These are phyloP conservation scores for Backusella parvicylindrica DNA, from an alignment of 192 early-diverging fungal genomes.

Conservation along the genomic window DNA sequence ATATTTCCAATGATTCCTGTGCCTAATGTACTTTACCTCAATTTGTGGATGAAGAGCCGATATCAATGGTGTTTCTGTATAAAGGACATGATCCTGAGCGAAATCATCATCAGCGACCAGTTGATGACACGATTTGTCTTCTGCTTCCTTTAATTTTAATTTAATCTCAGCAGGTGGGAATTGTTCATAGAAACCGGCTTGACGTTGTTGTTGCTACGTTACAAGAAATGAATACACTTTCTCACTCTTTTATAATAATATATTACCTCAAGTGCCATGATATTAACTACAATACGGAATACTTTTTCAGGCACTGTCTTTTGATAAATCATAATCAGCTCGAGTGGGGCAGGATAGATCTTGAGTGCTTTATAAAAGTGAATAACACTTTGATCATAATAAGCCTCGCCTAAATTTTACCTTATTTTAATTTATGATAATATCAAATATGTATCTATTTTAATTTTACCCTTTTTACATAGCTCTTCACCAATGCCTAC, in stretches of 20 bases:
- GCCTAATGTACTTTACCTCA: no score
- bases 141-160: conserved; percentile 61
- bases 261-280: conserved; percentile 81
- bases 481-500: conserved; percentile 83
- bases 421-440: not conserved
- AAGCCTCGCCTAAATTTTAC: conserved; percentile 39
- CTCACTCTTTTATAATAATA: not conserved
- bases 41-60: conserved; percentile 65
- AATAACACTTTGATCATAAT: conserved; percentile 75
- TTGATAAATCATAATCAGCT: conserved; percentile 93
- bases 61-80: conserved; percentile 68
- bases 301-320: conserved; percentile 87
- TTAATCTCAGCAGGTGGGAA: conserved; percentile 77
- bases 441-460: no score
- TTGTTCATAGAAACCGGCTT: conserved; percentile 74
- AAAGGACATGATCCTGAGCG: conserved; percentile 70
- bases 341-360: conserved; percentile 92
- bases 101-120: conserved; percentile 74
- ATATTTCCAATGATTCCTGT: no score
- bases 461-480: conserved; percentile 63
- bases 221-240: not conserved
- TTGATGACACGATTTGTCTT: conserved; percentile 57
- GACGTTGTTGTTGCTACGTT: conserved; percentile 58
- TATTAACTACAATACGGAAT: conserved; percentile 84
- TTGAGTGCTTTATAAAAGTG: conserved; percentile 90